Percentiles rank a stretch among this genome's conserved stretches.
phyloP scores from a whole-genome alignment of 768 basidiomycete species.

The Leccinum pellstonianum region DNA sequence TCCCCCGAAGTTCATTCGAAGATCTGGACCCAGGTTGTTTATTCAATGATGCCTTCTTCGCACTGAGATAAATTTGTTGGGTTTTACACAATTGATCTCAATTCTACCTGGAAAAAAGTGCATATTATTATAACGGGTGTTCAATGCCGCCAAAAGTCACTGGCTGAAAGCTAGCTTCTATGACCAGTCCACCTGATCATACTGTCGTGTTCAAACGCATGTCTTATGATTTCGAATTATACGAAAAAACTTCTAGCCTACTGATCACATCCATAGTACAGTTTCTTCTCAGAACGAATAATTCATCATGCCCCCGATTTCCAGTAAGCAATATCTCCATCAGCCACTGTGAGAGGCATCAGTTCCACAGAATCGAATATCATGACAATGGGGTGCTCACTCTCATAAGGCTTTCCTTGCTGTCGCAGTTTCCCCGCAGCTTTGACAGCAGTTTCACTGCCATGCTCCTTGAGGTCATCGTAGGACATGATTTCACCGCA shows the following conservation, averaged over 20 bases:
- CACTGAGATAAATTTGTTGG: not conserved
- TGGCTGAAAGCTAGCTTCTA: not conserved
- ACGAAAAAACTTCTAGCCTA: slow-evolving; percentile 13
- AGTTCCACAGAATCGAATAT: slow-evolving; percentile 2
- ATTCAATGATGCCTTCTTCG: no score
- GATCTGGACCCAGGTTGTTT: not conserved
- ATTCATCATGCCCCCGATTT: slow-evolving; percentile 58
- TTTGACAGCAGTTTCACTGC: slow-evolving; percentile 89
- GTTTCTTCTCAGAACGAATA: not conserved
- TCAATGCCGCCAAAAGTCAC: not conserved
- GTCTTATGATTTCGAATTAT: slow-evolving; percentile 9
- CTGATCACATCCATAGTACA: slow-evolving; percentile 5
- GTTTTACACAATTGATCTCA: not conserved
- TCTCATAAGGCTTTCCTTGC: slow-evolving; percentile 96
- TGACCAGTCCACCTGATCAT: not conserved
- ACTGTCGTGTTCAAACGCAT: not conserved
- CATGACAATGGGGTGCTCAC: slow-evolving; percentile 42
- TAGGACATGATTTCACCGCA: slow-evolving; percentile 97
- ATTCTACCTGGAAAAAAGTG: not conserved
- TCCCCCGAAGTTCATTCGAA: not conserved
- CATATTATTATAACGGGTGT: not conserved
- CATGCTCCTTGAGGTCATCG: slow-evolving; percentile 87
- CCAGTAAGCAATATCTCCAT: slow-evolving; percentile 93
- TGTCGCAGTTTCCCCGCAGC: slow-evolving; percentile 93
- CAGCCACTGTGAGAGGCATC: slow-evolving; percentile 54